A percentile compares a stretch with the other conserved stretches of the same genome.
phyloP scores from a whole-genome alignment of 441 rosid genomes.

The Arabidopsis lyrata region DNA sequence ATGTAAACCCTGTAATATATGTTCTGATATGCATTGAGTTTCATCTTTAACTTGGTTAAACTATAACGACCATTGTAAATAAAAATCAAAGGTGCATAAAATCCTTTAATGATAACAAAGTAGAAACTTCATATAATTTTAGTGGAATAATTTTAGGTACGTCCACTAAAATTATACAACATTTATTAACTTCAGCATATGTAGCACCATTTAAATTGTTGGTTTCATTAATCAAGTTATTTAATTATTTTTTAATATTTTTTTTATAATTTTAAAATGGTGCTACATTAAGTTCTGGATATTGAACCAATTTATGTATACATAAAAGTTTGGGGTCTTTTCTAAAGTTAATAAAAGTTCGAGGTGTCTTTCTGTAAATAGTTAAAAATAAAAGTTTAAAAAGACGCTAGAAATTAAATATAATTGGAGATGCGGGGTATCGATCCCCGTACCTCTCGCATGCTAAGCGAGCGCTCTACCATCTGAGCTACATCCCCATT shows the following conservation, averaged over 20 bases:
- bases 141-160: too few relatives aligned
- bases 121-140: too few relatives aligned
- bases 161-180: too few relatives aligned
- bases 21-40: slow-evolving; percentile 14
- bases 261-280: too few relatives aligned
- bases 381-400: background rate
- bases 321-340: background rate
- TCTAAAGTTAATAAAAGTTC: background rate
- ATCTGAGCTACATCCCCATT: slow-evolving; percentile 44
- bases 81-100: background rate
- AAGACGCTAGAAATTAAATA: too few relatives aligned
- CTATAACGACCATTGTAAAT: background rate
- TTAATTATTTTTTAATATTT: too few relatives aligned
- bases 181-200: too few relatives aligned
- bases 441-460: slow-evolving; percentile 94
- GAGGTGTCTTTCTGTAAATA: background rate
- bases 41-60: background rate
- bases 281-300: too few relatives aligned
- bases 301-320: too few relatives aligned
- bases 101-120: too few relatives aligned
- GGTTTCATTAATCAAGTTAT: too few relatives aligned
- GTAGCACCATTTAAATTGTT: too few relatives aligned
- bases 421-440: slow-evolving; percentile 68
- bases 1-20: slow-evolving; percentile 1
- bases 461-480: slow-evolving; percentile 99